Conservation (phyloP, 2,329 filamentous ascomycete species). For the Emmonsiellopsis sp. region DNA sequence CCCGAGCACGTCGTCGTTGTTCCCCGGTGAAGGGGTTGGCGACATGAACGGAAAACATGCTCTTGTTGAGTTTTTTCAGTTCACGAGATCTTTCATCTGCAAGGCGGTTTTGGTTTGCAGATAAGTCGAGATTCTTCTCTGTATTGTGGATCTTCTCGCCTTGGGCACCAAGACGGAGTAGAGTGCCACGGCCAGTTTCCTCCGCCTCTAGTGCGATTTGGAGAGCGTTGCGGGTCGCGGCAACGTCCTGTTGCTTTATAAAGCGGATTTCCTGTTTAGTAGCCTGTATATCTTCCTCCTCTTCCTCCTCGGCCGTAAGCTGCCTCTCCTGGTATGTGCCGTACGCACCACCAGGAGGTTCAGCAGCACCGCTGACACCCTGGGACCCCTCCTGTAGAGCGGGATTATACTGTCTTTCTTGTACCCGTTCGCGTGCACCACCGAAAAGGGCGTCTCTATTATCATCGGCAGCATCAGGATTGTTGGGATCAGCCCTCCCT, state of each 20-base stretch:
- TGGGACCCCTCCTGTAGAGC: conserved; percentile 19
- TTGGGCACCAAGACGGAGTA: conserved; percentile 66
- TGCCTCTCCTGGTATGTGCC: conserved; percentile 58
- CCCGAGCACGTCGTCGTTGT: conserved; percentile 53
- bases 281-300: conserved; percentile 61
- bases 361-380: conserved; percentile 9
- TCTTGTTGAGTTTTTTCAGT: conserved; percentile 73
- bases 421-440: conserved; percentile 41
- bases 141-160: conserved; percentile 74
- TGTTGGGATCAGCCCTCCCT: conserved; percentile 40
- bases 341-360: conserved; percentile 10
- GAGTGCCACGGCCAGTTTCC: conserved; percentile 60
- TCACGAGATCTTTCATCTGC: conserved; percentile 74
- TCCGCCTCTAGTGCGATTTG: conserved; percentile 59
- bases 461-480: conserved; percentile 41
- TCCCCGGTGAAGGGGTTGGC: conserved; percentile 67
- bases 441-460: conserved; percentile 52
- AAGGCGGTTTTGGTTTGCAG: conserved; percentile 63
- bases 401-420: conserved; percentile 32
- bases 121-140: conserved; percentile 72
- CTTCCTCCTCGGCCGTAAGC: conserved; percentile 71
- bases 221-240: conserved; percentile 61
- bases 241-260: conserved; percentile 68
- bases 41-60: conserved; percentile 82
- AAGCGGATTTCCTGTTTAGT: conserved; percentile 66